Percentiles rank a stretch among this genome's conserved stretches.
Evolutionary conservation across 768 basidiomycete genomes (phyloP).

Genomic region (Amanita pseudoporphyria): DNA sequence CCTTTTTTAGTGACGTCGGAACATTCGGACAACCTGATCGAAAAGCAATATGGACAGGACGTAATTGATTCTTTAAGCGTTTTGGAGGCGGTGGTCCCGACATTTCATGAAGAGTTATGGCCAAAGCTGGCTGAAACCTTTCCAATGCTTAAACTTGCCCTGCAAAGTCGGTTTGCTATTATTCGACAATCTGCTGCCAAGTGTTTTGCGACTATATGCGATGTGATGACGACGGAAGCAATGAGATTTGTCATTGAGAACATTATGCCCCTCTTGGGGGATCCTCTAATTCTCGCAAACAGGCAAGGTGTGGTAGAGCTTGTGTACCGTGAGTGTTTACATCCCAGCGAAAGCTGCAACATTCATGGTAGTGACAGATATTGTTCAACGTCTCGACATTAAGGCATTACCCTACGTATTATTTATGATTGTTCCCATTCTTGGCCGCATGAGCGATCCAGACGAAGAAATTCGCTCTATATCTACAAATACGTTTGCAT

Average conservation of each 20-base stretch:
- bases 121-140: constrained; percentile 62
- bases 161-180: constrained; percentile 84
- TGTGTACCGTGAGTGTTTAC: constrained; percentile 66
- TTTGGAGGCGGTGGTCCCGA: constrained; percentile 70
- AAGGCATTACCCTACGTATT: constrained; percentile 95
- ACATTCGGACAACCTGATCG: constrained; percentile 55
- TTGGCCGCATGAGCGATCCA: constrained; percentile 94
- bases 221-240: constrained; percentile 74
- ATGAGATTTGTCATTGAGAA: constrained; percentile 88
- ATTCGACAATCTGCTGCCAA: constrained; percentile 82
- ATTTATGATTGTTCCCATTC: constrained; percentile 91
- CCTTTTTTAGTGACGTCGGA: constrained; percentile 36
- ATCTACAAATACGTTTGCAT: constrained; percentile 96
- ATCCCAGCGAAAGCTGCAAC: constrained; percentile 7
- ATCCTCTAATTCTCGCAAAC: constrained; percentile 62
- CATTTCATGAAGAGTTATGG: constrained; percentile 64
- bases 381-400: constrained; percentile 86
- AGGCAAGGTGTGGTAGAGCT: constrained; percentile 88
- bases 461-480: constrained; percentile 88
- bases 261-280: constrained; percentile 73
- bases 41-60: constrained; percentile 73
- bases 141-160: constrained; percentile 63
- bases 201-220: constrained; percentile 82
- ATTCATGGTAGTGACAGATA: constrained; percentile 41
- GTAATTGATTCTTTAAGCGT: constrained; percentile 91